Conservation (phyloP, 257 asterid species). For the Solanum chiquidenum region DNA sequence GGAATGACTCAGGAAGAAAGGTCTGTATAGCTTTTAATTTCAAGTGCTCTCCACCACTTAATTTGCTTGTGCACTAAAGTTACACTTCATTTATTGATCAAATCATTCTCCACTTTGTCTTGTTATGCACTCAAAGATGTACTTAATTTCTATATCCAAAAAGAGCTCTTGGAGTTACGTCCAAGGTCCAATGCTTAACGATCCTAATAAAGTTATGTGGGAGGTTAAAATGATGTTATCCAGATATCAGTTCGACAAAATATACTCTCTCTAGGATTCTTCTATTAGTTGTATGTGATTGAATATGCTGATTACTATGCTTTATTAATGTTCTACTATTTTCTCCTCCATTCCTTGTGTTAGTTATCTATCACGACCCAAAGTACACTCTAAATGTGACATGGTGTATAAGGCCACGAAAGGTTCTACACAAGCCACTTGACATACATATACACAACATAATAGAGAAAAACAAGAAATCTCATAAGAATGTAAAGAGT, state of each 20-base stretch:
- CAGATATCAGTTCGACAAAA: background rate
- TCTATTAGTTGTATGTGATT: background rate
- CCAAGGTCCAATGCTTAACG: background rate
- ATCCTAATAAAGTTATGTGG: background rate
- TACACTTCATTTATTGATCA: background rate
- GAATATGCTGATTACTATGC: background rate
- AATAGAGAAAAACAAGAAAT: too few species aligned
- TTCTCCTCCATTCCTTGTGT: background rate
- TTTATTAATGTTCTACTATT: background rate
- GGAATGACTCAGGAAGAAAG: slow-evolving; percentile 97
- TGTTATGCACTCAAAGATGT: background rate
- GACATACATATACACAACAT: too few species aligned
- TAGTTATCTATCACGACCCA: background rate
- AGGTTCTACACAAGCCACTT: too few species aligned
- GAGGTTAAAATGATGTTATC: background rate
- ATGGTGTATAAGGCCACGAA: too few species aligned
- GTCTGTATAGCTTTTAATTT: slow-evolving; percentile 14
- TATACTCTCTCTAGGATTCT: background rate
- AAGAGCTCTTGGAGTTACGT: background rate
- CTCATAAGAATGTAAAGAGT: too few species aligned
- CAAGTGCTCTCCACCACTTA: background rate
- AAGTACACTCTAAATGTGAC: too few species aligned
- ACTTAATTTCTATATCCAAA: background rate
- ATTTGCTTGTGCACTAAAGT: background rate
- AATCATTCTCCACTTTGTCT: background rate